Evolutionary conservation across 495 filamentous ascomycete species (phyloP).

Genomic region (Lasiosphaeria ovina): DNA sequence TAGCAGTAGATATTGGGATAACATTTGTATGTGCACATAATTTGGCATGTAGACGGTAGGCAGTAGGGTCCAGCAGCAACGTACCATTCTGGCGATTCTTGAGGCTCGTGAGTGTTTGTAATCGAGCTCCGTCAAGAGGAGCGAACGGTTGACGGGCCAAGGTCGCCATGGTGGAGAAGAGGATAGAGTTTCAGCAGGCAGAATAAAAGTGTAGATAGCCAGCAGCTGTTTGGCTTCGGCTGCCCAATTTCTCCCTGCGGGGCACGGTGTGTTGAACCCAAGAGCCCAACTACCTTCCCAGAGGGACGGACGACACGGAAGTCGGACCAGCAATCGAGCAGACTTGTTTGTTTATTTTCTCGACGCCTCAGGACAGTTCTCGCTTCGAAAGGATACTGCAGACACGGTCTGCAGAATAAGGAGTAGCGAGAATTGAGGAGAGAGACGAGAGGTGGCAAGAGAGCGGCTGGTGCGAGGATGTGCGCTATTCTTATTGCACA

Average conservation of each 20-base stretch:
- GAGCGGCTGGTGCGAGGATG: slow-evolving; percentile 18
- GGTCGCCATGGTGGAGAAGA: slow-evolving; percentile 41
- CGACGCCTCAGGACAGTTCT: slow-evolving; percentile 11
- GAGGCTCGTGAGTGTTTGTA: slow-evolving; percentile 54
- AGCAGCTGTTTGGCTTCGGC: slow-evolving; percentile 4
- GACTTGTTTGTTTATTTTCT: slow-evolving; percentile 16
- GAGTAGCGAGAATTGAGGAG: slow-evolving; percentile 18
- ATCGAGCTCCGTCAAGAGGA: slow-evolving; percentile 49
- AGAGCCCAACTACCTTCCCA: slow-evolving; percentile 15
- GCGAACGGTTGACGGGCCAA: slow-evolving; percentile 57
- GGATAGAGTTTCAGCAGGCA: not conserved
- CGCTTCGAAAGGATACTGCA: slow-evolving; percentile 14
- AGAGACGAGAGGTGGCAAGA: slow-evolving; percentile 18
- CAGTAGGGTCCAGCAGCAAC: slow-evolving; percentile 25
- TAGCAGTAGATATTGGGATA: too few species aligned
- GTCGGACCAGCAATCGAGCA: slow-evolving; percentile 9
- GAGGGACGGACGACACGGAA: slow-evolving; percentile 1
- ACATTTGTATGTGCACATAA: too few species aligned
- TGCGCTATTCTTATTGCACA: slow-evolving; percentile 34
- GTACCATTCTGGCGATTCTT: slow-evolving; percentile 67
- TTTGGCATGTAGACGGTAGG: not conserved
- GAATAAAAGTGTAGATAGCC: not conserved
- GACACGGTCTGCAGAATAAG: slow-evolving; percentile 7
- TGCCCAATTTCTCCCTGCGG: slow-evolving; percentile 10
- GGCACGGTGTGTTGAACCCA: slow-evolving; percentile 11